Evolutionary conservation across 129 eudicot genomes (phyloP), one percentile per base, ranked within the genome.

Genomic region (Apium graveolens): DNA sequence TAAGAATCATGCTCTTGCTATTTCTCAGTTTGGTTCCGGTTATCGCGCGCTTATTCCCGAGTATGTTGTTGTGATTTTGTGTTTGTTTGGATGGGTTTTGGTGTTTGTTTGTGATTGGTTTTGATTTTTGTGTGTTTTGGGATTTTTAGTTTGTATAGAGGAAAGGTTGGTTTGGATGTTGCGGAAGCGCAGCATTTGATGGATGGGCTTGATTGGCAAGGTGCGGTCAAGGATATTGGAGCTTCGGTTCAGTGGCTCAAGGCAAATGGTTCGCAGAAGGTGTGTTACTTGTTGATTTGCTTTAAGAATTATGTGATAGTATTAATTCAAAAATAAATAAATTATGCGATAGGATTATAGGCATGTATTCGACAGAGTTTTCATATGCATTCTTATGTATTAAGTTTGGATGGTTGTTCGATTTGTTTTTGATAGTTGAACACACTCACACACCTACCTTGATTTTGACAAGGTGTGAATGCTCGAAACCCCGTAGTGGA

Each of bases 151-250:
- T 88, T 94, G 89, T 94, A 94, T 75, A 87, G 97, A 7, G 98
- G 98, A 62, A 94, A 91, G 89, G 92, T 94, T 49, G 98, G 98
- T 39, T 85, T 94, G 75, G 98, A 94, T 84, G 96, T 80, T 70
- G 97, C 97, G 0, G 98, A 94, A 86, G 98, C 98, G 43, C 98
- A 94, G 45, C 98, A 94, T 85, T 87, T 94, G 87, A 89, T 94
- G 96, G 93, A 88, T 45, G 98, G 97, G 70, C 96, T 94, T 79
- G 97, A 94, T 60, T 94, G 97, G 98, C 87, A 82, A 87, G 97
- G 96, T 83, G 97, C 97, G 24, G 90, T 94, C 16, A 94, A 91
- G 88, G 98, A 94, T 86, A 91, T 94, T 69, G 89, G 89, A 69
- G 98, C 98, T 55, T 91, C 98, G 31, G 97, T 88, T 76, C 89